A percentile compares a stretch with the other conserved stretches of the same genome.
phyloP scores from a whole-genome alignment of 106 monocot genomes.

The Chionographis japonica region DNA sequence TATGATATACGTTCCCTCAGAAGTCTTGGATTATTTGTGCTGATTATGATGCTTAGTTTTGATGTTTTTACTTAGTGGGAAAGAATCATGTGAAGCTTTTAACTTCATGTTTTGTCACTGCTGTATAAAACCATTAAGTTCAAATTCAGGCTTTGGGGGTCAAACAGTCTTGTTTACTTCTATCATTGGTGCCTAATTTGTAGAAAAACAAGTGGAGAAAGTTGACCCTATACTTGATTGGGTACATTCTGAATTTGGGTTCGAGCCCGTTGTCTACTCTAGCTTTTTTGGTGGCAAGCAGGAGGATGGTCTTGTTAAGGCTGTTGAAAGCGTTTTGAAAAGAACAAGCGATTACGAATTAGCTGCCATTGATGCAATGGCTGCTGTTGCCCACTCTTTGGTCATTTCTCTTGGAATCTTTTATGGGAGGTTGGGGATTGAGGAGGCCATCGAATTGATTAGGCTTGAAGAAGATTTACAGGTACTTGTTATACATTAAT shows the following conservation, averaged over 20 bases:
- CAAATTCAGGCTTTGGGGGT: too few relatives aligned
- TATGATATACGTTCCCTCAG: too few relatives aligned
- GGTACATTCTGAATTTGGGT: slow-evolving; percentile 84
- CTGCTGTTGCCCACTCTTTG: slow-evolving; percentile 85
- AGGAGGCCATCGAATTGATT: slow-evolving; percentile 83
- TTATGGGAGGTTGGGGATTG: slow-evolving; percentile 53
- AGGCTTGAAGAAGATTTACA: slow-evolving; percentile 97
- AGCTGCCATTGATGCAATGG: slow-evolving; percentile 87
- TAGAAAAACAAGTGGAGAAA: slow-evolving; percentile 89
- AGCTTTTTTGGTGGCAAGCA: slow-evolving; percentile 82
- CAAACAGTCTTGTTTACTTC: neutral
- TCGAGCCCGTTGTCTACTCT: slow-evolving; percentile 50
- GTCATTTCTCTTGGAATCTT: slow-evolving; percentile 81
- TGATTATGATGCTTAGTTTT: too few relatives aligned
- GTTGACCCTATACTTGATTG: slow-evolving; percentile 81
- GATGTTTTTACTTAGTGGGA: too few relatives aligned
- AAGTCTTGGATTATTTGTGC: too few relatives aligned
- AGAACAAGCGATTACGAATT: slow-evolving; percentile 69
- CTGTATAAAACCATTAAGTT: too few relatives aligned
- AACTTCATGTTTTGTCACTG: too few relatives aligned
- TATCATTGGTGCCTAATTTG: neutral
- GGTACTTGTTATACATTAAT: slow-evolving; percentile 22
- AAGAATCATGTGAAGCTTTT: too few relatives aligned
- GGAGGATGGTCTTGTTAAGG: slow-evolving; percentile 51
- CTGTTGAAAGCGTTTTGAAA: slow-evolving; percentile 54